phyloP scores from a whole-genome alignment of 1,284 basidiomycete genomes.

The Ustilago loliicola region DNA sequence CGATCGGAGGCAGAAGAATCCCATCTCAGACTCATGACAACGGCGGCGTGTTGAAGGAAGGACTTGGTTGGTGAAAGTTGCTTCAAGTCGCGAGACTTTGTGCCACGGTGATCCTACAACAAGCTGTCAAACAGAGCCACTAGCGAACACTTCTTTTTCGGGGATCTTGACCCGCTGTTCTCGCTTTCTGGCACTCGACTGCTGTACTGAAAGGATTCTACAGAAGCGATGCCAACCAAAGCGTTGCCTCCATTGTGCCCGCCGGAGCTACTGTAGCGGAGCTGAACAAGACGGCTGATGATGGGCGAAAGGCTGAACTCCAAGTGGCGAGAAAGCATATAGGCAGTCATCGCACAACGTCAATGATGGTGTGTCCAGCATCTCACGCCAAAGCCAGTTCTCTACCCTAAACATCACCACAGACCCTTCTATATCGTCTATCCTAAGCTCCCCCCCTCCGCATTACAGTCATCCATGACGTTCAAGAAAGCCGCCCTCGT shows the following conservation, averaged over 20 bases:
- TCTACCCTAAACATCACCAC: not conserved
- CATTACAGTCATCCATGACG: constrained; percentile 12
- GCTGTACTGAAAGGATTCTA: not conserved
- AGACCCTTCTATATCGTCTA: not conserved
- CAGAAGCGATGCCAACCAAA: not conserved
- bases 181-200: not conserved
- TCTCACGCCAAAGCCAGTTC: not conserved
- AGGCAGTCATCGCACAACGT: not conserved
- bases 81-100: not conserved
- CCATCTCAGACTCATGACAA: not conserved
- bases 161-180: not conserved
- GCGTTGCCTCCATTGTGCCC: no score
- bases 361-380: not conserved
- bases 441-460: not conserved
- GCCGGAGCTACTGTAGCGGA: no score
- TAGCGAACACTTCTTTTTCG: not conserved
- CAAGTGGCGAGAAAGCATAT: not conserved
- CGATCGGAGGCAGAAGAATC: not conserved
- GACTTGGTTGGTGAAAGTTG: not conserved
- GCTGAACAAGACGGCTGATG: not conserved
- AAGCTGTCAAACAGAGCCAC: no score
- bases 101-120: no score
- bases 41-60: not conserved
- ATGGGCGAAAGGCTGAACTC: not conserved
- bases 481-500: constrained; percentile 31